These are phyloP conservation scores for Saturnispora serradocipensis DNA, from an alignment of 805 yeast genomes.

Conservation along the genomic window DNA sequence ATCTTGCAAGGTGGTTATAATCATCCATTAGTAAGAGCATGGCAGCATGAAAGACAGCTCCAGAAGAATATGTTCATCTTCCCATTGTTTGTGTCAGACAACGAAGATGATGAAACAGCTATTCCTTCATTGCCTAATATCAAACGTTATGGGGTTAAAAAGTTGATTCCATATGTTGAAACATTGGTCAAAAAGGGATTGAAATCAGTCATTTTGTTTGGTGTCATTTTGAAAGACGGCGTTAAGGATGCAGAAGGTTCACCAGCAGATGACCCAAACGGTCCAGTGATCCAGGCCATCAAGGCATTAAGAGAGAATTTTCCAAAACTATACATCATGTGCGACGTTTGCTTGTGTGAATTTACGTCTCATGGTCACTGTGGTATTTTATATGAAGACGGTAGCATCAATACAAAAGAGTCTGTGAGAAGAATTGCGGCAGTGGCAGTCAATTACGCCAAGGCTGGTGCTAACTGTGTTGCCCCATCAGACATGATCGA, in stretches of 20 bases:
- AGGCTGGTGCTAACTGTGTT: slow-evolving; percentile 90
- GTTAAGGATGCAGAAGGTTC: slow-evolving; percentile 77
- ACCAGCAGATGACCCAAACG: slow-evolving; percentile 91
- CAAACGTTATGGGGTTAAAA: slow-evolving; percentile 77
- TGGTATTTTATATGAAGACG: slow-evolving; percentile 83
- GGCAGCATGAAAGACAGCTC: slow-evolving; percentile 85
- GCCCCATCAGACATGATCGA: slow-evolving; percentile 99
- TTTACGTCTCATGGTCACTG: slow-evolving; percentile 98
- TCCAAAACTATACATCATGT: slow-evolving; percentile 79
- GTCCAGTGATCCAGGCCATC: slow-evolving; percentile 83
- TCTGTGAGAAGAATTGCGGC: slow-evolving; percentile 82
- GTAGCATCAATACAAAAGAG: slow-evolving; percentile 63
- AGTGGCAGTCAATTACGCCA: slow-evolving; percentile 90
- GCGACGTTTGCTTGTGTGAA: slow-evolving; percentile 95
- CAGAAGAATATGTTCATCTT: slow-evolving; percentile 84
- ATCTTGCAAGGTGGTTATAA: slow-evolving; percentile 90
- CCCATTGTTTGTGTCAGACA: slow-evolving; percentile 80
- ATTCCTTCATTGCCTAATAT: slow-evolving; percentile 83
- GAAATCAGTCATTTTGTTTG: slow-evolving; percentile 79
- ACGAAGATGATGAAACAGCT: slow-evolving; percentile 64
- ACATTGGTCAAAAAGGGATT: slow-evolving; percentile 73
- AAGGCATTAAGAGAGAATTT: slow-evolving; percentile 52
- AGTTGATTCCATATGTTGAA: slow-evolving; percentile 60
- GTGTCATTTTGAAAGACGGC: slow-evolving; percentile 73
- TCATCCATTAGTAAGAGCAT: slow-evolving; percentile 77